Evolutionary conservation across 2,329 filamentous ascomycete species (phyloP), one percentile per base, ranked within the genome.

Genomic region (Geosmithia morbida): DNA sequence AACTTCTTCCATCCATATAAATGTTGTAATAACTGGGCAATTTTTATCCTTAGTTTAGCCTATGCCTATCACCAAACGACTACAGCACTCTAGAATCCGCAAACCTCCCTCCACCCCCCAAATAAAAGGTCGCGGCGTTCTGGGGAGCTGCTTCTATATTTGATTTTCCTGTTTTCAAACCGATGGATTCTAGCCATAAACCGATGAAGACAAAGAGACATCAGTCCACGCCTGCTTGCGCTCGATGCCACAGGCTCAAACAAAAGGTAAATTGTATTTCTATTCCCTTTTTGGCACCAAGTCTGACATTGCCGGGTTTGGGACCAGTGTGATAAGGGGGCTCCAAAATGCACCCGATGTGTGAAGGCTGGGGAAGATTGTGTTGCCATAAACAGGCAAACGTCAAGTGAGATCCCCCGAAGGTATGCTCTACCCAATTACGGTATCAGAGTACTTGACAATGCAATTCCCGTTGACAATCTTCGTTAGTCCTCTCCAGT

Each of bases 271-370:
- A 33, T 41, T 19, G 20, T 18, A 26, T 14, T 19, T 19, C 13
- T 8, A 29, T n/a, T 37, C 11, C 3, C 33, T 33, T 29, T 45
- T 22, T 37, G 13, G n/a, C 3, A 18, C 29, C 17, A 40, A 33
- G 8, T 48, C 29, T 47, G n/a, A 41, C 18, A 6, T 7, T 37
- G n/a, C 20, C 18, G 13, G 6, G 33, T 37, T 16, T 6, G 33
- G 11, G 3, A 14, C 5, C 40, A 53, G 51, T 53, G 51, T 26
- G 51, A 53, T 43, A 48, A 48, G 17, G 50, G 45, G 19, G 48
- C 43, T 2, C 51, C 51, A 18, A 50, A 47, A 49, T 53, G 51
- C 18, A 45, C 45, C 2, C 51, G 51, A n/a, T 53, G 51, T 41
- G 51, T 49, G 5, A 17, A 43, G 29, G 42, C 51, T 16, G 51